Conservation (phyloP, 177 flowering plant genomes). For the Tripterygium wilfordii region DNA sequence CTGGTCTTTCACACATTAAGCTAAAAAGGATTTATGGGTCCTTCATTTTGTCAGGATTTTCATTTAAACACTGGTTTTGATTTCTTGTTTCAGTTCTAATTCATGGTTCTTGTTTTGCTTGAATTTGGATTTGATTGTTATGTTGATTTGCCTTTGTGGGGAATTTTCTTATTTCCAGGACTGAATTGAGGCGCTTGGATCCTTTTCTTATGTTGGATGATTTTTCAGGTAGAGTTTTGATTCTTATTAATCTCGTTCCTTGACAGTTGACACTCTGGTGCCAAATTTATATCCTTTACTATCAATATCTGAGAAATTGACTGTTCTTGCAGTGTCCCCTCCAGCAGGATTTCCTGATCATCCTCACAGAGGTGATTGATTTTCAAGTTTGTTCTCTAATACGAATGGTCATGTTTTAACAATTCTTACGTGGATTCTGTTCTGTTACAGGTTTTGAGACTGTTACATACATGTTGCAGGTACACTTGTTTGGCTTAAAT, state of each 20-base stretch:
- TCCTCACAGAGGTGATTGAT: slow-evolving; percentile 74
- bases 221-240: slow-evolving; percentile 47
- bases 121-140: background rate
- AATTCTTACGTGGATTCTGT: background rate
- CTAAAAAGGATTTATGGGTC: no score
- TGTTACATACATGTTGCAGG: slow-evolving; percentile 82
- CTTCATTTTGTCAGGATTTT: no score
- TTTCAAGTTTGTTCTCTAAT: no score
- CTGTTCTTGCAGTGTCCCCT: slow-evolving; percentile 59
- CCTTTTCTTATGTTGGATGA: slow-evolving; percentile 90
- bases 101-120: background rate
- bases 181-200: slow-evolving; percentile 65
- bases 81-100: background rate
- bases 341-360: slow-evolving; percentile 98
- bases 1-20: no score
- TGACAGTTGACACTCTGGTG: background rate
- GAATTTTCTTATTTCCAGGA: slow-evolving; percentile 30
- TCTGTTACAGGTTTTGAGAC: slow-evolving; percentile 67
- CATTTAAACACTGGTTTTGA: no score
- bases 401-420: no score
- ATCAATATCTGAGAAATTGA: no score
- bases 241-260: no score
- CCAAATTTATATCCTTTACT: background rate
- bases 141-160: background rate
- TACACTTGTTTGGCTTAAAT: slow-evolving; percentile 4